Evolutionary conservation across 2,329 filamentous ascomycete species (phyloP), one percentile per base, ranked within the genome.

Genomic region (Beauveria bassiana): DNA sequence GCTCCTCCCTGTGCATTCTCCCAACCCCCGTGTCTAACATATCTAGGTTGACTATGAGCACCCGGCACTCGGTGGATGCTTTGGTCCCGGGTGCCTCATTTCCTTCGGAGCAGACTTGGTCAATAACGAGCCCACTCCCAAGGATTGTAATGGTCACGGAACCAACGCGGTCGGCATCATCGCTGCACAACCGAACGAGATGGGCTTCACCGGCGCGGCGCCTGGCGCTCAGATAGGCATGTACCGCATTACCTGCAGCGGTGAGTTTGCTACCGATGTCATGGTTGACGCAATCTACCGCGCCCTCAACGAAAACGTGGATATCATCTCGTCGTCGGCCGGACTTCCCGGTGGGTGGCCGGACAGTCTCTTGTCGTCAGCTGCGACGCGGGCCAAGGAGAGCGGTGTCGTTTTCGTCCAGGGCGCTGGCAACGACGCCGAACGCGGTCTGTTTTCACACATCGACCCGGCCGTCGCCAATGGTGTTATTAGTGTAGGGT

Each of bases 131-230:
- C 70, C 63, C 34, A 69, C 68, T 20, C 77, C 77, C 2, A 74
- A 73, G 43, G 70, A 71, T 56, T 75, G 74, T 60, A 63, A 66
- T 5, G 77, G 77, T 5, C 77, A 80, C 64, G 78, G 78, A 1
- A 78, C 78, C 0, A 75, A 77, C 60, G 75, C 77, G 26, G 73
- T 77, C 14, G 79, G 79, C 47, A 78, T 78, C 50, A 73, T 81
- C 49, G 77, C 74, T 10, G 77, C 77, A 3, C 71, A 75, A 62
- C 62, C 68, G 8, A 72, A 75, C 51, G 65, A 64, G 0, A 70
- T 72, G 31, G 70, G 72, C 49, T 76, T 76, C 64, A 74, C 70
- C 26, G 76, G 76, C 40, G 76, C 72, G 26, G 73, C 73, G 5
- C 75, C 74, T 3, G 72, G 71, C 45, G 75, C 72, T 3, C 76